A percentile compares a stretch with the other conserved stretches of the same genome.
phyloP scores from a whole-genome alignment of 208 protist species.

The Leishmania guyanensis region DNA sequence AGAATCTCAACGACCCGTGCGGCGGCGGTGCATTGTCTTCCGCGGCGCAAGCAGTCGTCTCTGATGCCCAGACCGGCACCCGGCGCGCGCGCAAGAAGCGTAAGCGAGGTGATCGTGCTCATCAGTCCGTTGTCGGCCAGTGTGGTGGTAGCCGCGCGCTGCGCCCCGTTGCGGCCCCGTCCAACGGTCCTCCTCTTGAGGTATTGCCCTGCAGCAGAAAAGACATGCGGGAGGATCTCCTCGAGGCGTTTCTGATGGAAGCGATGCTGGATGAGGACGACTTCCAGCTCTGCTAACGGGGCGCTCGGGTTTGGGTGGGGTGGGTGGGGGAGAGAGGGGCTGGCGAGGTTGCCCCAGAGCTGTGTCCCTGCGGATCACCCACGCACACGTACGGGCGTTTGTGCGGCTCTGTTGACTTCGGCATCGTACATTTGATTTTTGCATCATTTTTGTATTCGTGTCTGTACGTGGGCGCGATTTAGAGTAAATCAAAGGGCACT shows the following conservation, averaged over 20 bases:
- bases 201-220: slow-evolving; percentile 58
- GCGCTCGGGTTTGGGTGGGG: not conserved
- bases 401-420: not conserved
- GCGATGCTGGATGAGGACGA: slow-evolving; percentile 48
- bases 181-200: slow-evolving; percentile 37
- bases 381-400: not conserved
- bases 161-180: slow-evolving; percentile 46
- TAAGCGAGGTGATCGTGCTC: slow-evolving; percentile 26
- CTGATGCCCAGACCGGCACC: not conserved
- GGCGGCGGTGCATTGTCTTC: not conserved
- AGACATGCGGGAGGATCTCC: slow-evolving; percentile 58
- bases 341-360: not conserved
- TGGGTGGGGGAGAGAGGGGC: not conserved
- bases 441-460: not conserved
- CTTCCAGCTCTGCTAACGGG: slow-evolving; percentile 23
- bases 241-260: slow-evolving; percentile 61
- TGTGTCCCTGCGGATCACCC: not conserved
- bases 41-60: no score
- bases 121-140: slow-evolving; percentile 25
- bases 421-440: not conserved
- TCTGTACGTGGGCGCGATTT: not conserved
- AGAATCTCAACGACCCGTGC: not conserved
- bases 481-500: not conserved
- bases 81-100: slow-evolving; percentile 21
- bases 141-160: slow-evolving; percentile 58